Percentiles rank a stretch among this genome's conserved stretches.
phyloP scores from a whole-genome alignment of 2,329 filamentous ascomycete species.

The Cladophialophora psammophila region DNA sequence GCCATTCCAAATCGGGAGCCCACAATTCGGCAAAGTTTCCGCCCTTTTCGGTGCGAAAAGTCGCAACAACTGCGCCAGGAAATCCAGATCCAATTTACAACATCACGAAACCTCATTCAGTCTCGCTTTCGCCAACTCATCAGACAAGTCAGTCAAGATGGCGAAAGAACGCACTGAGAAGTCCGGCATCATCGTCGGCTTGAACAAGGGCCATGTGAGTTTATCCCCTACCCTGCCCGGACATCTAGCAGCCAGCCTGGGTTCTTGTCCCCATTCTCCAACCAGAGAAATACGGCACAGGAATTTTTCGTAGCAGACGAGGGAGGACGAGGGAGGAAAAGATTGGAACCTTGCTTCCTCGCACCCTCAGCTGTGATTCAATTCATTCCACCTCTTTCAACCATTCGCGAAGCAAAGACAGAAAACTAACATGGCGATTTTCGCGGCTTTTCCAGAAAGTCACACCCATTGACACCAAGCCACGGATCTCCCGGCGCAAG shows the following conservation, averaged over 20 bases:
- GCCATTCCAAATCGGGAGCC: slow-evolving; percentile 26
- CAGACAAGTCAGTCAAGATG: slow-evolving; percentile 50
- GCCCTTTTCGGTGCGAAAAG: slow-evolving; percentile 18
- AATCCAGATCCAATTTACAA: background rate
- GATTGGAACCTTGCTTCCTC: background rate
- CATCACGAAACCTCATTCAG: slow-evolving; percentile 8
- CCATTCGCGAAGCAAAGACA: background rate
- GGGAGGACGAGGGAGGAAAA: background rate
- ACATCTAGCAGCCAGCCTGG: background rate
- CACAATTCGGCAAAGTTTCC: slow-evolving; percentile 34
- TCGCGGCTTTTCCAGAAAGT: slow-evolving; percentile 70
- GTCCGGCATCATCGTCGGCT: slow-evolving; percentile 64
- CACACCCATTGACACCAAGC: slow-evolving; percentile 78
- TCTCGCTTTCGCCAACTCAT: slow-evolving; percentile 39
- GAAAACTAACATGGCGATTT: slow-evolving; percentile 19
- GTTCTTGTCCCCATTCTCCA: background rate
- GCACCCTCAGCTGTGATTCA: background rate
- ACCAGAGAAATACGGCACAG: background rate
- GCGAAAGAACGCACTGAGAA: slow-evolving; percentile 54
- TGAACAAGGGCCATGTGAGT: slow-evolving; percentile 74
- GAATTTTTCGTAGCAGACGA: background rate
- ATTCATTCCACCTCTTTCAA: background rate
- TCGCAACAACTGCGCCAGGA: slow-evolving; percentile 10
- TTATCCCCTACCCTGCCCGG: background rate
- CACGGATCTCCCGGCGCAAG: slow-evolving; percentile 84